Evolutionary conservation across 345 rosid genomes (phyloP).

Genomic region (Melastoma malabathricum): DNA sequence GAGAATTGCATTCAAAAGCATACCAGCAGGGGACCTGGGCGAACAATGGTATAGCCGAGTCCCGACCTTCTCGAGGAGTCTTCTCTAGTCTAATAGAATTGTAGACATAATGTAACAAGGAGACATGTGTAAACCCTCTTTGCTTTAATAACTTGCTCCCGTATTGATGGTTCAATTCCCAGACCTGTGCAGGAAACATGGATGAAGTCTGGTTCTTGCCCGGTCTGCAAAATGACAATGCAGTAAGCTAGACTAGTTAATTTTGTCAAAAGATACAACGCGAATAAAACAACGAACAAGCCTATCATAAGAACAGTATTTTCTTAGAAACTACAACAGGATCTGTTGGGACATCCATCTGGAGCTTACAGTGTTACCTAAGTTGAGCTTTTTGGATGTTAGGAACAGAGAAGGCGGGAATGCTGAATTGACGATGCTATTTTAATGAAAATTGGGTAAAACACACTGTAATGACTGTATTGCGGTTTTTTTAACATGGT

Average conservation of each 20-base stretch:
- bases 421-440: too few relatives aligned
- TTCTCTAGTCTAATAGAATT: too few relatives aligned
- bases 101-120: neutral
- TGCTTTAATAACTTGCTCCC: slow-evolving; percentile 91
- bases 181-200: slow-evolving; percentile 85
- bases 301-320: too few relatives aligned
- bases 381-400: too few relatives aligned
- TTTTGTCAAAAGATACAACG: neutral
- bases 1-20: neutral
- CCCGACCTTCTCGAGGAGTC: too few relatives aligned
- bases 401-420: too few relatives aligned
- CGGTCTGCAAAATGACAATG: slow-evolving; percentile 78
- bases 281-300: neutral
- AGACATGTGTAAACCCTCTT: slow-evolving; percentile 46
- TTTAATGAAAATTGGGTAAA: too few relatives aligned
- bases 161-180: slow-evolving; percentile 70
- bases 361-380: too few relatives aligned
- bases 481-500: slow-evolving; percentile 88
- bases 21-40: slow-evolving; percentile 89
- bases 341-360: too few relatives aligned
- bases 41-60: slow-evolving; percentile 92
- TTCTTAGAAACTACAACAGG: too few relatives aligned
- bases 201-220: slow-evolving; percentile 92
- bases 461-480: slow-evolving; percentile 9
- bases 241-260: too few relatives aligned